Evolutionary conservation across 2,329 filamentous ascomycete genomes (phyloP).

Genomic region (Aspergillus ibericus): DNA sequence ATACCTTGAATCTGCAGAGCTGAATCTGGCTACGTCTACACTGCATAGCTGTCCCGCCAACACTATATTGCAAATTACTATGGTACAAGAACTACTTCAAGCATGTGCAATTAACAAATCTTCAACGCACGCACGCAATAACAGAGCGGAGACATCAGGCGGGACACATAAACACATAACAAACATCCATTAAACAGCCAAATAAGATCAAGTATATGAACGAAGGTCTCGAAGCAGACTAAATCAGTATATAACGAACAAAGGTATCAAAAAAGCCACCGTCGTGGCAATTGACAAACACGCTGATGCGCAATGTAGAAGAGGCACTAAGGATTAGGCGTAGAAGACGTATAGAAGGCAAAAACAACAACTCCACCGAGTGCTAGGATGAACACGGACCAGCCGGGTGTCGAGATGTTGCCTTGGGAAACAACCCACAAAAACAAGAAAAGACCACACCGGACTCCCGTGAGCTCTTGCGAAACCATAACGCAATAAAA

Average conservation of each 20-base stretch:
- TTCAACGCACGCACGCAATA: constrained; percentile 5
- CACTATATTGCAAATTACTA: constrained; percentile 37
- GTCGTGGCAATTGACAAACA: constrained; percentile 21
- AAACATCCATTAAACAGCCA: constrained; percentile 17
- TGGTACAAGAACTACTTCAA: constrained; percentile 37
- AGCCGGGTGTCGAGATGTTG: constrained; percentile 47
- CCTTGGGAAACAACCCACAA: constrained; percentile 35
- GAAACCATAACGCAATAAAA: constrained; percentile 34
- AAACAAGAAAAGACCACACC: constrained; percentile 45
- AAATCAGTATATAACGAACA: constrained; percentile 26
- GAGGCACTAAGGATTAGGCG: constrained; percentile 30
- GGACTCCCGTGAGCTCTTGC: constrained; percentile 45
- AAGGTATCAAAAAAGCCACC: constrained; percentile 34
- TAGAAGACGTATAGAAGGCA: constrained; percentile 10
- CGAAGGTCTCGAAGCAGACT: constrained; percentile 18
- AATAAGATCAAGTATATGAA: constrained; percentile 16
- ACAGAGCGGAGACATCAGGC: constrained; percentile 20
- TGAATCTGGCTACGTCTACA: background rate
- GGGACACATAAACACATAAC: constrained; percentile 30
- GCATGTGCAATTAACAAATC: constrained; percentile 20
- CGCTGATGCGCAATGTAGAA: constrained; percentile 36
- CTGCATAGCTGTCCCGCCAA: constrained; percentile 27
- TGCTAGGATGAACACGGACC: constrained; percentile 47
- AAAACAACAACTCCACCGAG: constrained; percentile 39
- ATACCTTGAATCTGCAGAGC: too few relatives aligned